Evolutionary conservation across 1,284 basidiomycete species (phyloP).

Genomic region (Cystobasidium slooffiae): DNA sequence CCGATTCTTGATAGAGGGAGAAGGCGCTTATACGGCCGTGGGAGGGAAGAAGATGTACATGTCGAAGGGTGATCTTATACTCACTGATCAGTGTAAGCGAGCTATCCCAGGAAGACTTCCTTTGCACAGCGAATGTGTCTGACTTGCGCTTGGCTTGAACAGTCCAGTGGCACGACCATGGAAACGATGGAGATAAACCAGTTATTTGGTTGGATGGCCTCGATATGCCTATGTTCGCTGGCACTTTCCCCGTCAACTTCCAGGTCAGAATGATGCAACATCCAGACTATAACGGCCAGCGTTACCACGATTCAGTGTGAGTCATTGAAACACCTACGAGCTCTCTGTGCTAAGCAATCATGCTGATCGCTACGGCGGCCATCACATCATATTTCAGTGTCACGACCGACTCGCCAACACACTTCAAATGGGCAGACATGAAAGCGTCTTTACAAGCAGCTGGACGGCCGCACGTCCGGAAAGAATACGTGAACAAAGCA

Average conservation of each 20-base stretch:
- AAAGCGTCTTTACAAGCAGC: slow-evolving; percentile 17
- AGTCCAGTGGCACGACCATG: slow-evolving; percentile 44
- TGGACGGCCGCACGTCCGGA: slow-evolving; percentile 22
- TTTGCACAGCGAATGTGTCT: too few relatives aligned
- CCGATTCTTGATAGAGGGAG: slow-evolving; percentile 39
- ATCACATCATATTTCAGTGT: background rate
- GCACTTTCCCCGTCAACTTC: slow-evolving; percentile 41
- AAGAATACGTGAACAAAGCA: slow-evolving; percentile 36
- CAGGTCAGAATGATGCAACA: slow-evolving; percentile 43
- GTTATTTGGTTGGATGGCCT: slow-evolving; percentile 43
- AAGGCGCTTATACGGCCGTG: slow-evolving; percentile 36
- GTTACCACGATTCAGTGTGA: slow-evolving; percentile 34
- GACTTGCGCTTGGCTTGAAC: background rate
- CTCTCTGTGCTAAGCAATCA: background rate
- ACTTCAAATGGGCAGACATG: slow-evolving; percentile 43
- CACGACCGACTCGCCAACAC: slow-evolving; percentile 23
- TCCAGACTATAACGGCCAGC: slow-evolving; percentile 32
- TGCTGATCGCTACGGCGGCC: too few relatives aligned
- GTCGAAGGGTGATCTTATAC: slow-evolving; percentile 39
- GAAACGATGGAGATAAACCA: slow-evolving; percentile 41
- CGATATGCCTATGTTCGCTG: slow-evolving; percentile 40
- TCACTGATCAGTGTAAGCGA: slow-evolving; percentile 33
- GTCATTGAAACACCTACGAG: background rate
- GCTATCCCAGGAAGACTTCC: background rate
- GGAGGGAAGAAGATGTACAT: slow-evolving; percentile 44